Evolutionary conservation across 2,329 filamentous ascomycete species (phyloP).

Genomic region (Calonectria pseudoreteaudii): DNA sequence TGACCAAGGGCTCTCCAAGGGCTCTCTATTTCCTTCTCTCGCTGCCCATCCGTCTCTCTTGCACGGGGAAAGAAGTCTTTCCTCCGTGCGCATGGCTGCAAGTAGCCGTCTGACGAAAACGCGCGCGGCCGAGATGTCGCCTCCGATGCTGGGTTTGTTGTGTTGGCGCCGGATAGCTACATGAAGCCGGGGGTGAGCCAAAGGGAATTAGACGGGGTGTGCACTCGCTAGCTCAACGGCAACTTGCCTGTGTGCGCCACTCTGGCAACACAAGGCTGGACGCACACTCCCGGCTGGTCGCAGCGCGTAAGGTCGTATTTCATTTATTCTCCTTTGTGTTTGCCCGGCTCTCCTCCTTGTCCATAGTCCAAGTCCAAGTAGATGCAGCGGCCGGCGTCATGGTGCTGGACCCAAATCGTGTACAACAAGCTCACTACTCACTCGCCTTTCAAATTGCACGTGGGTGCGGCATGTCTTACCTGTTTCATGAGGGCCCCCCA

Average conservation of each 20-base stretch:
- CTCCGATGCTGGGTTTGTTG: neutral
- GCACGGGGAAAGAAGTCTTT: neutral
- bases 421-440: neutral
- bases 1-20: neutral
- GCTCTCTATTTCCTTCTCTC: neutral
- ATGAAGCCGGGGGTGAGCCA: neutral
- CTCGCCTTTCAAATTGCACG: neutral
- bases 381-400: neutral
- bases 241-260: neutral
- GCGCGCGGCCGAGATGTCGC: neutral
- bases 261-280: neutral
- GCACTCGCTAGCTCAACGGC: neutral
- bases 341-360: neutral
- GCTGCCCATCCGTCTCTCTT: neutral
- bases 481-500: neutral
- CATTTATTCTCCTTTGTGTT: neutral
- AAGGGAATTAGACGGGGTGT: neutral
- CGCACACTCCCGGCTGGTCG: neutral
- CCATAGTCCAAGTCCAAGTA: neutral
- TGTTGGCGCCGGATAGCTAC: neutral
- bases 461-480: neutral
- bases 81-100: neutral
- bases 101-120: constrained; percentile 1
- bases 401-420: neutral
- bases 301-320: neutral